These are phyloP conservation scores for Pseudotsuga menziesii DNA, from an alignment of 75 land plant genomes.

Conservation along the genomic window DNA sequence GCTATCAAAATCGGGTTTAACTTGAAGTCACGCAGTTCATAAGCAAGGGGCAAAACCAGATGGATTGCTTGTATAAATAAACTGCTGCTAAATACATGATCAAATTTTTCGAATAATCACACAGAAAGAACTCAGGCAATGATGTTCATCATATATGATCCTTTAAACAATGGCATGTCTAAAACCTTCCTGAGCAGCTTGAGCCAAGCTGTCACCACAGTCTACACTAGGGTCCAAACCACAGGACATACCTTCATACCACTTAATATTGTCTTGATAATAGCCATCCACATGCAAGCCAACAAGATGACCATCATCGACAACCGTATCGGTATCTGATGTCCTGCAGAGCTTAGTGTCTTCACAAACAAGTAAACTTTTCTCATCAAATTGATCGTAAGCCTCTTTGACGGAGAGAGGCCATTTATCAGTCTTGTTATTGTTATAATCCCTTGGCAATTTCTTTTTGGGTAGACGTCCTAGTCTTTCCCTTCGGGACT, in stretches of 20 bases:
- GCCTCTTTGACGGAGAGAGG: background rate
- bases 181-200: background rate
- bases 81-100: too few species aligned
- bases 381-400: slow-evolving; percentile 10
- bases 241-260: slow-evolving; percentile 25
- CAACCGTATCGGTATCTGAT: background rate
- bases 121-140: too few species aligned
- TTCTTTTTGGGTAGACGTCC: background rate
- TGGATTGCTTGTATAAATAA: too few species aligned
- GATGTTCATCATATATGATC: too few species aligned
- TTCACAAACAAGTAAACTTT: slow-evolving; percentile 1
- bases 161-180: background rate
- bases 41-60: too few species aligned
- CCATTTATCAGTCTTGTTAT: background rate
- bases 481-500: too few species aligned
- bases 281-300: slow-evolving; percentile 21
- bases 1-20: too few species aligned
- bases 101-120: too few species aligned
- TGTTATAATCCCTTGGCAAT: background rate
- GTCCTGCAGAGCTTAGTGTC: background rate
- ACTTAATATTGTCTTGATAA: slow-evolving; percentile 20
- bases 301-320: slow-evolving; percentile 13
- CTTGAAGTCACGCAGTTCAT: too few species aligned
- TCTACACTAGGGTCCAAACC: slow-evolving; percentile 8
- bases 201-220: background rate